Base-by-base conservation (phyloP, 148 eudicot species). In the Agrostemma githago region DNA sequence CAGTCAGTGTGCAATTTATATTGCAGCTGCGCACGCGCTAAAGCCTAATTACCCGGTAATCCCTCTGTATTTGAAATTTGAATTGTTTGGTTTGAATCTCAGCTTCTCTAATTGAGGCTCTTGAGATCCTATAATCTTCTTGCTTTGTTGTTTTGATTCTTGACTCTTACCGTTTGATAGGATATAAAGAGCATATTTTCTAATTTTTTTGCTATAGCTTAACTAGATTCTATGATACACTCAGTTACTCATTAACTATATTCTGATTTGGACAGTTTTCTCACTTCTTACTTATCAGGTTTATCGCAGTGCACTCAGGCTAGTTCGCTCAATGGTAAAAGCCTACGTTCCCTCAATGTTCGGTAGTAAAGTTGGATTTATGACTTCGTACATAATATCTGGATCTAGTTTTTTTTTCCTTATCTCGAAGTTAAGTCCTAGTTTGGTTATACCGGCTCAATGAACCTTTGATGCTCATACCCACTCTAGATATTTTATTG, bases 21-120 rank as follows among this genome's bases (percentile, higher is more conserved):
- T 95, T 82, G 98, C 97, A 54, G 92, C 96, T 82, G 97, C 98
- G 79, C 97, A 95, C 77, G 96, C 98, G 37, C 66, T 95, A 77
- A 95, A 90, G 79, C 97, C 96, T 76, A 89, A 81, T 78, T 89
- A 92, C 84, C 89, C 96, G 20, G 96, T 92, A 74, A 59, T 87
- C 68, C 68, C 72, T 71, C 63, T 69, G 39, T 65, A 10, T 34
- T 26, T 26, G 34, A 26, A 26, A 66, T 66, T 56, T 68, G 3
- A 56, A 3, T 26, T 68, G 6, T 10, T 34, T 70, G 1, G 9
- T 51, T 51, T 9, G 16, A 51, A 12, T 48, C 12, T 48, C 12
- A 8, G 59, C 40, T 21, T 20, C 17, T 69, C 60, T 15, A 39
- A 16, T 65, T 65, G 46, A 65, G 69, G 48, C 19, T 65, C 48